Evolutionary conservation across 176 grass and related monocot species (phyloP), one percentile per base, ranked within the genome.

Genomic region (Typha latifolia): DNA sequence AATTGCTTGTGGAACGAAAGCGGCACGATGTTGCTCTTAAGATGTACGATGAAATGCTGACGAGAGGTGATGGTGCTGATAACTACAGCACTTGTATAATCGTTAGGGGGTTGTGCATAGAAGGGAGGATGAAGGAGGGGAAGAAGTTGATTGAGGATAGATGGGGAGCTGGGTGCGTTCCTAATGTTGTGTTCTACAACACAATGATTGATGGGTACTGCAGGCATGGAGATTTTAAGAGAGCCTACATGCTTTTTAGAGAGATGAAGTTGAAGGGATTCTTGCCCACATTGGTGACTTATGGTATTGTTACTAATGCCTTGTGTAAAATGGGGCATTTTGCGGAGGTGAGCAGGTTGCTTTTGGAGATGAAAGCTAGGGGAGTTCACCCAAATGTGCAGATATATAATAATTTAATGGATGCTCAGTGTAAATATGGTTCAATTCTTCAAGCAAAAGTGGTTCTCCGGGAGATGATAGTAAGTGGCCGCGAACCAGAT

Each of bases 21-120:
- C 65, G 51, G 3, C 85, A 79, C 64, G 52, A 77, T 57, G 23
- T 52, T 49, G 87, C 84, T 14, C 67, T 19, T 34, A 66, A 71
- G 77, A 48, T 91, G 74, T 88, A 83, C 61, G 87, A 71, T 56
- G 84, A 91, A 83, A 91, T 96, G 82, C 81, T 96, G 19, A 48
- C 61, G 0, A 66, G 34, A 74, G 79, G 81, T 3, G 73, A 14
- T 3, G 84, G 74, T 15, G 76, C 79, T 3, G 79, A 96, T 77
- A 72, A 84, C 37, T 90, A 88, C 69, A 96, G 65, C 72, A 88
- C 91, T 0, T 82, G 67, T 49, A 84, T 96, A 20, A 67, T 96
- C 68, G 82, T 85, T n/a, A 70, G 78, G 3, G 82, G 91, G 13
- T 31, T 88, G 75, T 96, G 91, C 71, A 14, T 81, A 49, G 73